A percentile compares a stretch with the other conserved stretches of the same genome.
Evolutionary conservation across 805 yeast genomes (phyloP).

Genomic region (Phaffomyces opuntiae): DNA sequence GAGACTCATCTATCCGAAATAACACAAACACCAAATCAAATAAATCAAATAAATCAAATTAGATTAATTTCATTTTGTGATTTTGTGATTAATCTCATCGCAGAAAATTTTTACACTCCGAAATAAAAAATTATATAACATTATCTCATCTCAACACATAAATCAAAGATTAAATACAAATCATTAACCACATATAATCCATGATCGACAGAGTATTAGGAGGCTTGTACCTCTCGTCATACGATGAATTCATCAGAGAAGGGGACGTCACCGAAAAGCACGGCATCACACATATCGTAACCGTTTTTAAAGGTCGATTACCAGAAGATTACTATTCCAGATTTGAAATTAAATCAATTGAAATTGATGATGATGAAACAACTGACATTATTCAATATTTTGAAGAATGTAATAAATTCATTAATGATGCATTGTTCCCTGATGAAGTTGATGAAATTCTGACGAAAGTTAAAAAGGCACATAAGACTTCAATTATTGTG

Average conservation of each 20-base stretch:
- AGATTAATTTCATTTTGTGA: too few species aligned
- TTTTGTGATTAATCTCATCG: too few species aligned
- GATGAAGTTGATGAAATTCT: conserved; percentile 26
- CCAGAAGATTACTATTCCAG: conserved; percentile 41
- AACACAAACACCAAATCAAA: too few species aligned
- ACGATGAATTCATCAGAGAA: conserved; percentile 52
- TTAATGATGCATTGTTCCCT: conserved; percentile 54
- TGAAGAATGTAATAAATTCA: conserved; percentile 55
- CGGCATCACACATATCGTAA: conserved; percentile 65
- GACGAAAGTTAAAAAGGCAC: conserved; percentile 24
- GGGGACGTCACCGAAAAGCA: conserved; percentile 42
- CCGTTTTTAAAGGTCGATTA: conserved; percentile 58
- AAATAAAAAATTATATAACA: too few species aligned
- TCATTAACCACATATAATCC: too few species aligned
- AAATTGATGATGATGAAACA: conserved; percentile 63
- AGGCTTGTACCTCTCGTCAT: conserved; percentile 68
- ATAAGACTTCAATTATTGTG: conserved; percentile 43
- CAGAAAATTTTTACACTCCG: too few species aligned
- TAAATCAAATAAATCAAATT: too few species aligned
- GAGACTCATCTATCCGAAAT: too few species aligned
- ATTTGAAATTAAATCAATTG: conserved; percentile 53
- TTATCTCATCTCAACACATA: too few species aligned
- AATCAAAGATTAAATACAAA: too few species aligned
- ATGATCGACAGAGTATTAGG: conserved; percentile 61
- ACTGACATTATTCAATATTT: conserved; percentile 61